Percentiles rank a stretch among this genome's conserved stretches.
These are phyloP conservation scores for Litsea cubeba DNA, from an alignment of 164 flowering plant genomes.

Conservation along the genomic window DNA sequence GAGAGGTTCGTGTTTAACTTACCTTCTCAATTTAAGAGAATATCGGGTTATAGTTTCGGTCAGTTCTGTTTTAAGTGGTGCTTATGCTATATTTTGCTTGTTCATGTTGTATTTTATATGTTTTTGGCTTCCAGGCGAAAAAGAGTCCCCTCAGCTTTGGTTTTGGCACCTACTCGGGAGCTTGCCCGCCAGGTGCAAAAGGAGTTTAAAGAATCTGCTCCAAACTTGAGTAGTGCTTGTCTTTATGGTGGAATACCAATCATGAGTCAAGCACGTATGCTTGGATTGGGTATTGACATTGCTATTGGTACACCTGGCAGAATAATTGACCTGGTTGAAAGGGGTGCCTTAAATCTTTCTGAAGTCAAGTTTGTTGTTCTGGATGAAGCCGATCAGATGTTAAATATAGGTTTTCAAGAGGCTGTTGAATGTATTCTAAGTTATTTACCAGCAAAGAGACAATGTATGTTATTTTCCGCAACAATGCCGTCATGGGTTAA, in stretches of 20 bases:
- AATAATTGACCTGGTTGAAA: constrained; percentile 31
- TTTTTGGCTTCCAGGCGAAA: constrained; percentile 14
- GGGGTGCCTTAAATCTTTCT: constrained; percentile 30
- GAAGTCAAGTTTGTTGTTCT: constrained; percentile 32
- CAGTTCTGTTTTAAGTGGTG: no score
- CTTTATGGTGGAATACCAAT: constrained; percentile 33
- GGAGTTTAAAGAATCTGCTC: constrained; percentile 35
- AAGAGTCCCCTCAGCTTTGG: constrained; percentile 23
- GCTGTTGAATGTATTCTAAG: constrained; percentile 26
- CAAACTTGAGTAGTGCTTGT: constrained; percentile 25
- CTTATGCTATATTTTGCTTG: no score
- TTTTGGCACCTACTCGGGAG: constrained; percentile 32
- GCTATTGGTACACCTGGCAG: constrained; percentile 37
- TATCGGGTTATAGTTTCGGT: no score
- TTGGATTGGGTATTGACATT: constrained; percentile 26
- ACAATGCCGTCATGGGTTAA: constrained; percentile 36
- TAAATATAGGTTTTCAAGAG: constrained; percentile 33
- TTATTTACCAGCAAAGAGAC: constrained; percentile 27
- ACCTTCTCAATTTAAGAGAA: no score
- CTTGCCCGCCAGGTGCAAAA: constrained; percentile 34
- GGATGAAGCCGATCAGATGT: constrained; percentile 39
- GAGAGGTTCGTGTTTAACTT: no score
- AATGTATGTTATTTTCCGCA: constrained; percentile 33
- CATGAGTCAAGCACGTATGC: constrained; percentile 19
- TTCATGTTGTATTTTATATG: neutral